Evolutionary conservation across 108 stramenopile genomes (phyloP), one percentile per base, ranked within the genome.

Genomic region (Asterionellopsis glacialis): DNA sequence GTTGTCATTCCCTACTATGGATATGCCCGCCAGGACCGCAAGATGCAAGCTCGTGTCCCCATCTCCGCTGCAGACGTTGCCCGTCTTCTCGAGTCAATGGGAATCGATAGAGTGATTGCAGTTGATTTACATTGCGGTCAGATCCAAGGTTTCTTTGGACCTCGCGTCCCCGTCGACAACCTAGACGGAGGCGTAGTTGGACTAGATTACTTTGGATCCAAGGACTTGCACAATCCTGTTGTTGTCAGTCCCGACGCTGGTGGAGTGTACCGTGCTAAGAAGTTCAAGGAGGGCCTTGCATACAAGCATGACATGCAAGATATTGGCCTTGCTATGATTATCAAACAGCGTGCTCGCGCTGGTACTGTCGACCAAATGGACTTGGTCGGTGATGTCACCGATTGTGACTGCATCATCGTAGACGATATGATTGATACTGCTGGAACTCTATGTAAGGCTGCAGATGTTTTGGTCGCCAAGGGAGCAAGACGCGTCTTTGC

Each of bases 381-480:
- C 79, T 86, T 99, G 55, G 99, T 99, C 11, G 99, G 99, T 40
- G 92, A 95, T 56, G 99, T 99, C 41, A 85, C 79, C 48, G 96
- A 94, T 74, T 96, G 92, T 57, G 99, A 99, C 73, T 95, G 93
- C 57, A 97, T 99, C 63, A 92, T 99, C 57, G 99, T 99, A 14
- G 99, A 99, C 71, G 99, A 98, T 72, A 99, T 99, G 76, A 98
- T 99, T 68, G 98, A 99, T 80, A 99, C 99, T 19, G 98, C 97
- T 27, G 97, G 98, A 40, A 99, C 99, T 2, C 82, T 99, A 23
- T 98, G 97, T 80, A 97, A 97, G 80, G 99, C 99, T 28, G 98
- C 98, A 13, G 95, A 96, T 70, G 94, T 96, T 41, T 78, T 99
- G 45, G 76, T 83, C 49, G 88, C 77, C 33, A 87, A 93, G 58